These are phyloP conservation scores for Periconia sp. DNA, from an alignment of 2,329 filamentous ascomycete species.

Conservation along the genomic window DNA sequence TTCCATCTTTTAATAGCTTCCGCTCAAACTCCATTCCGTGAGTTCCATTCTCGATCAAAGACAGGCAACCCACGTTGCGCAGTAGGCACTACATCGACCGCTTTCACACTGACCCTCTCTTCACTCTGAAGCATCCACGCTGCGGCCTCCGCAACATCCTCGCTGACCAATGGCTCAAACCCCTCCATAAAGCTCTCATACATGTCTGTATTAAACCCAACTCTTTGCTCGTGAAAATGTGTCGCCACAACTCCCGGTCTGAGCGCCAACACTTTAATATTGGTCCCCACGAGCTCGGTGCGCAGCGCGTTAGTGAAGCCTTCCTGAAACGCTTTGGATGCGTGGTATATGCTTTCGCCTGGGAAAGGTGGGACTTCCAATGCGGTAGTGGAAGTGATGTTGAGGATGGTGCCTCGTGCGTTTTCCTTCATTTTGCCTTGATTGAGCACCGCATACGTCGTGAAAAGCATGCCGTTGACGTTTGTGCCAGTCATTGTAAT, in stretches of 20 bases:
- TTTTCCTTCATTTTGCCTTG: conserved; percentile 42
- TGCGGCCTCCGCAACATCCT: conserved; percentile 48
- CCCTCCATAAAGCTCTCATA: conserved; percentile 51
- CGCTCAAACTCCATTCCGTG: conserved; percentile 5
- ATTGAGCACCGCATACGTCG: conserved; percentile 50
- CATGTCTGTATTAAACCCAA: conserved; percentile 47
- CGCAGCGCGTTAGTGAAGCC: conserved; percentile 54
- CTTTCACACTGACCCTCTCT: conserved; percentile 48
- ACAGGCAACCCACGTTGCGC: conserved; percentile 42
- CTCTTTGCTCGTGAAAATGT: background rate
- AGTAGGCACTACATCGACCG: conserved; percentile 51
- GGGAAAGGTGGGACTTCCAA: conserved; percentile 53
- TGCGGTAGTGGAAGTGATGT: conserved; percentile 51
- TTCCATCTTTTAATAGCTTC: too few species aligned
- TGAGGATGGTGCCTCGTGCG: conserved; percentile 50
- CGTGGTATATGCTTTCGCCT: conserved; percentile 54
- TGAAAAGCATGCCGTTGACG: conserved; percentile 52
- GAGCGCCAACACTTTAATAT: conserved; percentile 39
- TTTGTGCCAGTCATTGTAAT: conserved; percentile 53
- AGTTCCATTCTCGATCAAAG: conserved; percentile 41
- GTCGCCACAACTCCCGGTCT: background rate
- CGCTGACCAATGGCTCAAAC: conserved; percentile 47
- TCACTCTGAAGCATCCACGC: conserved; percentile 48
- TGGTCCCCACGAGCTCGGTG: conserved; percentile 50
- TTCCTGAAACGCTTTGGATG: conserved; percentile 52